Base-by-base conservation (phyloP, 192 early-diverging fungal species). In the Podila epicladia region DNA sequence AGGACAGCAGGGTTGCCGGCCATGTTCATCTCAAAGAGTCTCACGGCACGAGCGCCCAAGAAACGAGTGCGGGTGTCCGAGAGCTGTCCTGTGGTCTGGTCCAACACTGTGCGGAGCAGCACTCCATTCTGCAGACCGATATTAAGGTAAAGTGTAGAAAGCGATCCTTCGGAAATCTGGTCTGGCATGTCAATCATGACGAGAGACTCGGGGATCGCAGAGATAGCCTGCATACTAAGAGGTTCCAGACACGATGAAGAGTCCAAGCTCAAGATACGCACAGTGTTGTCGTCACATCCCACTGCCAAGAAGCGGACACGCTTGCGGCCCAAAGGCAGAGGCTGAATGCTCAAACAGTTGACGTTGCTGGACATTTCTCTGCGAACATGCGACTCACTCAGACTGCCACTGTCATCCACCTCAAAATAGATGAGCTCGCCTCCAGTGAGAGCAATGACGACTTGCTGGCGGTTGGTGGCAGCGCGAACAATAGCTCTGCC, bases 381-480 rank as follows among this genome's bases (percentile, higher is more conserved):
- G 19, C 91, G 87, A 20, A 95, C 91, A 55, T 94, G 91, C 71
- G 91, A 93, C 76, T 99, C 97, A 73, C 95, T 95, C 72, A 99
- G 83, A 75, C 93, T 94, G 7, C 86, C 90, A 50, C 79, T 82
- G 35, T 85, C 85, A 82, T 98, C 95, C 57, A 99, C 87, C 84
- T 99, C 97, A 86, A 99, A 97, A 75, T 97, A 98, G 1, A 96
- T 91, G 9, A 95, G 73, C 67, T 95, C 96, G 8, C 93, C 95
- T 24, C 93, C 90, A 4, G 93, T 91, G 22, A 97, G 84, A 7
- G 94, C 93, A 50, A 98, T 92, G 0, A 92, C 89, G 7, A 95
- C 93, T 70, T 96, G 96, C 28, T 94, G 91, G 32, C 89, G 79
- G 70, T 97, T 97, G 53, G 92, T 94, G 0, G 95, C 91, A 0